Evolutionary conservation across 257 asterid species (phyloP), one percentile per base, ranked within the genome.

Genomic region (Linderniella brevidens): DNA sequence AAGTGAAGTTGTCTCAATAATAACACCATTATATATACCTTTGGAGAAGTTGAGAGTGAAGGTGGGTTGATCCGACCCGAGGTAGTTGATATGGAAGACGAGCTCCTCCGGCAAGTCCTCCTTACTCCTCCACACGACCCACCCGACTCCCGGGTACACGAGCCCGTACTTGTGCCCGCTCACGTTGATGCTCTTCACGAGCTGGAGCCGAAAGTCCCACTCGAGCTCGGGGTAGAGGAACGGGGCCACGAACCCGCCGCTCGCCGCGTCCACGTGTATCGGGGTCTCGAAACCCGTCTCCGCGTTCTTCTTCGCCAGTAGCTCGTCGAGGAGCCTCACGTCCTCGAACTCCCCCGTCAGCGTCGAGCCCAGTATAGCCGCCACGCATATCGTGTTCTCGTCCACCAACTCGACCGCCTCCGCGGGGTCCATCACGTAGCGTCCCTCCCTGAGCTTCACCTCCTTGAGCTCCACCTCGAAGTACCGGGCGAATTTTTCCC

Each of bases 401-500:
- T 76, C 86, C 35, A 76, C 86, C 69, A 72, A 53, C 48, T 67
- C 86, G 32, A 64, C 86, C 40, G 86, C 80, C 63, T 76, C 49
- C 16, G 8, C 58, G 1, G 86, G 86, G 53, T 72, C 76, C 78
- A 76, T 66, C 0, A 76, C 62, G 18, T 76, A 76, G 60, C 51
- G 65, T 16, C 80, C 85, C 62, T 76, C 80, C 54, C 48, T 61
- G 15, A 76, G 45, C 68, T 72, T 76, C 55, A 76, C 80, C 62
- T 76, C 80, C 54, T 76, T 76, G 61, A 76, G 48, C 38, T 76
- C 86, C 8, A 76, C 86, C 59, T 76, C 86, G 42, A 76, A 76
- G 70, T 76, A 76, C 57, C 80, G 66, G 0, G 80, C 78, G 39
- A 72, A 76, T 58, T 76, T 76, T 62, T 76, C 80, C 85, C 80